Conservation (phyloP, 1,139 yeast species). For the Yamadazyma epiphylla region DNA sequence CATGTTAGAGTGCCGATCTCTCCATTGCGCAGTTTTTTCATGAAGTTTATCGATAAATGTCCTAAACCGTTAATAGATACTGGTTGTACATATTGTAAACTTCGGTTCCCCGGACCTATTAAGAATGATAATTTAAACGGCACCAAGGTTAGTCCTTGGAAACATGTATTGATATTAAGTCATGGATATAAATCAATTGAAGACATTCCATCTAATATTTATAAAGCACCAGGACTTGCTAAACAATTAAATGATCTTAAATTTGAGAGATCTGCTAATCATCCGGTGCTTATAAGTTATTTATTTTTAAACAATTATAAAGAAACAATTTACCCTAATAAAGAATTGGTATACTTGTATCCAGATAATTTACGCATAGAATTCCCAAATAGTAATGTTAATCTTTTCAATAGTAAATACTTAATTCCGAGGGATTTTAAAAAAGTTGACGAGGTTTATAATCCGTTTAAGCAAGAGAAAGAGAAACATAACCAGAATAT, state of each 20-base stretch:
- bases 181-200: constrained; percentile 25
- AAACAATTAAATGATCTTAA: constrained; percentile 2
- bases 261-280: constrained; percentile 22
- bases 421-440: constrained; percentile 28
- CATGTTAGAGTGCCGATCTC: too few species aligned
- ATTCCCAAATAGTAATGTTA: constrained; percentile 27
- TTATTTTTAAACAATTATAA: constrained; percentile 17
- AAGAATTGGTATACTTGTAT: constrained; percentile 39
- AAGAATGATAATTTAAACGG: constrained; percentile 38
- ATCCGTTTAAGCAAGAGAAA: constrained; percentile 24
- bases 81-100: constrained; percentile 57
- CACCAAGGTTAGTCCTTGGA: constrained; percentile 50
- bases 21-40: too few species aligned
- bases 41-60: constrained; percentile 25
- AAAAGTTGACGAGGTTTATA: constrained; percentile 18
- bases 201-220: constrained; percentile 59
- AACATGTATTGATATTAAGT: constrained; percentile 53
- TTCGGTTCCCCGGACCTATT: constrained; percentile 47
- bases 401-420: constrained; percentile 40
- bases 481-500: neutral
- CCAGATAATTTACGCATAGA: constrained; percentile 50
- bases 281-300: constrained; percentile 54
- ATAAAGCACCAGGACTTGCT: constrained; percentile 33
- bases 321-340: constrained; percentile 5
- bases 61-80: constrained; percentile 54